These are phyloP conservation scores for Glarea lozoyensis DNA, from an alignment of 495 filamentous ascomycete genomes.

Conservation along the genomic window DNA sequence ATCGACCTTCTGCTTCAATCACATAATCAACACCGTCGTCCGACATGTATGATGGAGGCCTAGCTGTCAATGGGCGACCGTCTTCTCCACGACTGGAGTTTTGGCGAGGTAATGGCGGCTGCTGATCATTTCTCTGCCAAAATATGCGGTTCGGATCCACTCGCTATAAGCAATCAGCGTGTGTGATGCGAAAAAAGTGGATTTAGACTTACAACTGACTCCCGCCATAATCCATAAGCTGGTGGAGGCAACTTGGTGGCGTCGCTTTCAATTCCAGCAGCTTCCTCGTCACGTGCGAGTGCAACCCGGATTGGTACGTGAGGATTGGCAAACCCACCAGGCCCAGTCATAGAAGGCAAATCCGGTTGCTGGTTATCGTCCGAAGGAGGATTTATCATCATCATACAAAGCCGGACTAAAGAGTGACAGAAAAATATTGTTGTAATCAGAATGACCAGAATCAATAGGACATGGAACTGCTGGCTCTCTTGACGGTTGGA, in stretches of 20 bases:
- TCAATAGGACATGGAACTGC: constrained; percentile 66
- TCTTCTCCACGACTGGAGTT: constrained; percentile 9
- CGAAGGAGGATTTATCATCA: constrained; percentile 29
- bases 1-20: constrained; percentile 49
- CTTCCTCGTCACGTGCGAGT: constrained; percentile 54
- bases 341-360: constrained; percentile 34
- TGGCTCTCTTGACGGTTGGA: constrained; percentile 28
- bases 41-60: constrained; percentile 63
- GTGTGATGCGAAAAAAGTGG: background rate
- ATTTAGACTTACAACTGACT: constrained; percentile 61
- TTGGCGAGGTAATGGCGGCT: constrained; percentile 17
- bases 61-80: constrained; percentile 22
- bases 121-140: constrained; percentile 64
- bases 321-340: constrained; percentile 52
- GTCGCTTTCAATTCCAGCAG: constrained; percentile 39
- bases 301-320: constrained; percentile 52
- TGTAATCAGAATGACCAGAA: constrained; percentile 62
- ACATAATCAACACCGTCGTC: constrained; percentile 65
- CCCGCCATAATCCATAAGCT: constrained; percentile 80
- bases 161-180: constrained; percentile 34
- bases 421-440: constrained; percentile 75
- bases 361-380: constrained; percentile 13
- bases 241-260: constrained; percentile 59
- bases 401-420: constrained; percentile 62
- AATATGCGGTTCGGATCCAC: constrained; percentile 73